Evolutionary conservation across 257 asterid genomes (phyloP).

Genomic region (Solanum rostratum): DNA sequence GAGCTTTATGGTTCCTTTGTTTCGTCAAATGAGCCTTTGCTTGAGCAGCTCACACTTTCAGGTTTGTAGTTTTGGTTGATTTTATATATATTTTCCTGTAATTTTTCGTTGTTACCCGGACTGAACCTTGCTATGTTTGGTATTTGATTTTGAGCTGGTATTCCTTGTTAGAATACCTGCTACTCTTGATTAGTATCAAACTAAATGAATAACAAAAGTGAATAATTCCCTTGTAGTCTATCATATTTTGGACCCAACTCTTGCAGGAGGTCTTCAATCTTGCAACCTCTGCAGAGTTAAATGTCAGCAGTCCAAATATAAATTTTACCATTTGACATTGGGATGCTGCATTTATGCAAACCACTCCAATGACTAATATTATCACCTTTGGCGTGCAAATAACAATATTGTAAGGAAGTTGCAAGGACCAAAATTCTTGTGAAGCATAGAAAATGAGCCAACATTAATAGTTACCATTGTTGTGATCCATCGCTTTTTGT

Average conservation of each 20-base stretch:
- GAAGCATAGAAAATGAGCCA: neutral
- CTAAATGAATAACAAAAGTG: neutral
- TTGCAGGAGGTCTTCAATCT: too few relatives aligned
- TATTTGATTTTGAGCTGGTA: neutral
- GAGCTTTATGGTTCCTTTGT: too few relatives aligned
- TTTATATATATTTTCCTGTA: neutral
- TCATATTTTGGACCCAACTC: too few relatives aligned
- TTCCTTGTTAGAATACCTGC: neutral
- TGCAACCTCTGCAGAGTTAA: too few relatives aligned
- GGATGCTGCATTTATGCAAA: too few relatives aligned
- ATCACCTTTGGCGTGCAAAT: neutral
- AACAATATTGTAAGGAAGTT: neutral
- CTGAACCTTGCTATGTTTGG: neutral
- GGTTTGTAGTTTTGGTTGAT: neutral
- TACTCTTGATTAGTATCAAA: neutral
- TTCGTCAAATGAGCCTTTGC: neutral
- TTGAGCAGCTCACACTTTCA: neutral
- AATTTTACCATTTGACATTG: too few relatives aligned
- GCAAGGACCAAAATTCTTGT: neutral
- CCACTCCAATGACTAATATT: too few relatives aligned
- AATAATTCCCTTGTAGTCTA: too few relatives aligned
- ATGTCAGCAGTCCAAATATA: too few relatives aligned
- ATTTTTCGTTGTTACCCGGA: neutral
- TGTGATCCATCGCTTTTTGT: neutral
- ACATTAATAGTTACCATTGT: neutral